A percentile compares a stretch with the other conserved stretches of the same genome.
These are phyloP conservation scores for Aureobasidium zeae DNA, from an alignment of 2,329 filamentous ascomycete species.

Conservation along the genomic window DNA sequence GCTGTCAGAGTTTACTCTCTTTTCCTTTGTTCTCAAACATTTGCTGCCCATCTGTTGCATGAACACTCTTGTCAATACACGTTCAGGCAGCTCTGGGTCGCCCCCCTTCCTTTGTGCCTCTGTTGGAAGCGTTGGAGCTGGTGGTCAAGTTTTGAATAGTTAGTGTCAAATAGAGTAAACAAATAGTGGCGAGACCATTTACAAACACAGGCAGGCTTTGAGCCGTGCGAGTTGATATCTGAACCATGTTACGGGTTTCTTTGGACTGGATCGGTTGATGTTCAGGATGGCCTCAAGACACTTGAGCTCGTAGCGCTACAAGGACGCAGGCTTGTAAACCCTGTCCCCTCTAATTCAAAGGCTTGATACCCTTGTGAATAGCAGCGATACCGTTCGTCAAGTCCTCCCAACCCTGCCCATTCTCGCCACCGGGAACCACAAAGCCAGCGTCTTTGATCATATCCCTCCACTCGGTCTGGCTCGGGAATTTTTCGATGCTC, in stretches of 20 bases:
- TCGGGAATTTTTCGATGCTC: conserved; percentile 90
- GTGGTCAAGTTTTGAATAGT: conserved; percentile 6
- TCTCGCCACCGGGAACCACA: conserved; percentile 53
- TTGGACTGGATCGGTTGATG: background rate
- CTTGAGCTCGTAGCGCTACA: too few relatives aligned
- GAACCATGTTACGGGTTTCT: too few relatives aligned
- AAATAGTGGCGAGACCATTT: conserved; percentile 3
- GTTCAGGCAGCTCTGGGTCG: background rate
- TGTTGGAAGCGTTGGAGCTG: conserved; percentile 10
- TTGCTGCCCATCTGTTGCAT: too few relatives aligned
- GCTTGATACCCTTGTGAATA: conserved; percentile 95
- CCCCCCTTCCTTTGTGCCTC: background rate
- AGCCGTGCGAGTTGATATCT: too few relatives aligned
- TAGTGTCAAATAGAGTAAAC: conserved; percentile 6
- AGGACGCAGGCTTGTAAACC: too few relatives aligned
- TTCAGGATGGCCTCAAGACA: too few relatives aligned
- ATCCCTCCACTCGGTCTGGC: conserved; percentile 69
- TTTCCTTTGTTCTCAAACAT: too few relatives aligned
- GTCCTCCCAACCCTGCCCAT: conserved; percentile 62
- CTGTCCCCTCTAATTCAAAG: conserved; percentile 25
- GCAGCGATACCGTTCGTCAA: conserved; percentile 86
- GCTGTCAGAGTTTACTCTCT: background rate
- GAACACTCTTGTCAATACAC: conserved; percentile 7
- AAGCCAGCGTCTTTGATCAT: conserved; percentile 85
- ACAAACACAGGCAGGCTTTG: background rate